Evolutionary conservation across 75 land plant genomes (phyloP), one percentile per base, ranked within the genome.

Genomic region (Picea sitchensis): DNA sequence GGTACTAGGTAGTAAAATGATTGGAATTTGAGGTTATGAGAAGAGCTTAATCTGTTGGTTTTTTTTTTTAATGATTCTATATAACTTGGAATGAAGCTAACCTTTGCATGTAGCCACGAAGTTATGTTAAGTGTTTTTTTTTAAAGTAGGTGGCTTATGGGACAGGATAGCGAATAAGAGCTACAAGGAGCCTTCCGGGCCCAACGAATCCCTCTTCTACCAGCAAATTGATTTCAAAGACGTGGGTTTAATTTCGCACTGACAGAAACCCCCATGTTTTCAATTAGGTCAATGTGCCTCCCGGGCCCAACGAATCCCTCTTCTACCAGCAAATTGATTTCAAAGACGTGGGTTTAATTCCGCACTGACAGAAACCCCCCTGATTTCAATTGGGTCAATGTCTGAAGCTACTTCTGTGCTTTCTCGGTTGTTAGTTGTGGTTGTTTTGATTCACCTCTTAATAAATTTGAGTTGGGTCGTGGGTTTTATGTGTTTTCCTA

Each of bases 261-360:
- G 56, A 51, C 56, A 51, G 56, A 18, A 69, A 69, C 17, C 73
- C 32, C 73, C 18, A 2, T 69, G 5, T 60, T 60, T 60, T 60
- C 62, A 60, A 60, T 60, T 60, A 4, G 62, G 62, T 17, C 21
- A n/a, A 36, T 51, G 56, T 9, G 26, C 26, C 56, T 51, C 56
- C 56, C 56, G 14, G 47, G 21, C 32, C 32, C 51, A 34, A 69
- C 36, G 36, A 69, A 17, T 17, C 47, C 15, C 9, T 69, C 51
- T 20, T 36, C n/a, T 41, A 51, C 73, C 44, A 14, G 11, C n/a
- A 69, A 69, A 69, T 34, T 69, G 21, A 38, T 69, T 21, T 69
- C 21, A 69, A 69, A 69, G 32, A 69, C 51, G 73, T 69, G 73
- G 73, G 73, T 69, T 69, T 69, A 41, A 20, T 38, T n/a, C 41